Evolutionary conservation across 2,329 filamentous ascomycete species (phyloP).

Genomic region (Exophiala viscosa): DNA sequence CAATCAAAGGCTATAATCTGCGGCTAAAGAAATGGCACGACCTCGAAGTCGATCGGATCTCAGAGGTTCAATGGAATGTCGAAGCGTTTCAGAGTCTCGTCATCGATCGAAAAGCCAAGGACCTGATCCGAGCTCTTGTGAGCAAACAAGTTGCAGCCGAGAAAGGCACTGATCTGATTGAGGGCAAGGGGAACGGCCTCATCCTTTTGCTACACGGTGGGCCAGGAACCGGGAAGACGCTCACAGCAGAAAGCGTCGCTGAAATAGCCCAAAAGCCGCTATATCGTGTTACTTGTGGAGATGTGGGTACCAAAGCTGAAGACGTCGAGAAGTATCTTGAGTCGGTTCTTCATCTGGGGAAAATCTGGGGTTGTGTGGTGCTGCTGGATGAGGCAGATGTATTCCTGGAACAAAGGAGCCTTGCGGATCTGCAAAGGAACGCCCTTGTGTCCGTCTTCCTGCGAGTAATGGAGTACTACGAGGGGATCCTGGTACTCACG

Average conservation of each 20-base stretch:
- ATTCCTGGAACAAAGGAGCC: constrained; percentile 39
- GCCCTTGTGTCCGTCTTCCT: constrained; percentile 41
- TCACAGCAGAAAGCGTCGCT: constrained; percentile 40
- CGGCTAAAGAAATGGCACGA: constrained; percentile 14
- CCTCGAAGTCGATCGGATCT: constrained; percentile 8
- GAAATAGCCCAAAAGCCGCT: constrained; percentile 40
- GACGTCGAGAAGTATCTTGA: constrained; percentile 39
- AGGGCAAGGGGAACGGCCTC: constrained; percentile 37
- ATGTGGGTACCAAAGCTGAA: constrained; percentile 36
- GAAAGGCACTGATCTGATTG: constrained; percentile 34
- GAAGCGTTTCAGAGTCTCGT: constrained; percentile 13
- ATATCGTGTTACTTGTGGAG: constrained; percentile 40
- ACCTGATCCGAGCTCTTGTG: constrained; percentile 33
- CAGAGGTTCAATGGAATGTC: constrained; percentile 12
- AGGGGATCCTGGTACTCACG: constrained; percentile 33
- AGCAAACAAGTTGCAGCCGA: constrained; percentile 25
- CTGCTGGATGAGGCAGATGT: constrained; percentile 50
- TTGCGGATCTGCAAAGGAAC: constrained; percentile 43
- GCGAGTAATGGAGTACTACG: constrained; percentile 29
- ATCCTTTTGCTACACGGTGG: constrained; percentile 38
- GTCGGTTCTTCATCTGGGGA: constrained; percentile 36
- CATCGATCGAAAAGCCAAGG: constrained; percentile 29
- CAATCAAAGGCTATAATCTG: constrained; percentile 11
- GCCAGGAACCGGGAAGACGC: constrained; percentile 40
- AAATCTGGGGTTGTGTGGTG: constrained; percentile 49